Percentiles rank a stretch among this genome's conserved stretches.
Conservation (phyloP, 208 protist genomes). For the Wallacemonas sp. region DNA sequence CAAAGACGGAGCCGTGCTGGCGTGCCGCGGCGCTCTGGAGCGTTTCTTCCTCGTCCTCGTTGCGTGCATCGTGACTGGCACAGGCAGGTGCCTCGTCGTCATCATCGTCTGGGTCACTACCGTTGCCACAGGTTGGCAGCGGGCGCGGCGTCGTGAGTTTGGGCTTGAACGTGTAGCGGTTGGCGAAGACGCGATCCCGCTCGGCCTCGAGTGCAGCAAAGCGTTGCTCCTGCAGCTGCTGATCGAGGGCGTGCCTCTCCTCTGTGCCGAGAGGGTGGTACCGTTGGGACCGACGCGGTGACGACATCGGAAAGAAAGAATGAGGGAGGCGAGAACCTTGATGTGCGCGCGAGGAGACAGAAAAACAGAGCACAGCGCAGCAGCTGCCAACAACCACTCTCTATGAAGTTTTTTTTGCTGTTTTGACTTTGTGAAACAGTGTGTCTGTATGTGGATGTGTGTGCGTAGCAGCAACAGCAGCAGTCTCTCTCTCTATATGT, state of each 20-base stretch:
- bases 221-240: slow-evolving; percentile 3
- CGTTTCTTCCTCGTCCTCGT: background rate
- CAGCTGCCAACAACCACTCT: too few species aligned
- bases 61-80: too few species aligned
- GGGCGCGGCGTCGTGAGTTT: slow-evolving; percentile 2
- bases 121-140: background rate
- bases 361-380: too few species aligned
- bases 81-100: background rate
- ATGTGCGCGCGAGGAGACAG: too few species aligned
- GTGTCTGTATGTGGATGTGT: too few species aligned
- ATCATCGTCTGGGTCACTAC: background rate
- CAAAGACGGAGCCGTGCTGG: background rate
- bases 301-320: too few species aligned
- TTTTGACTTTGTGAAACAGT: too few species aligned
- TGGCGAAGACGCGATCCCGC: slow-evolving; percentile 4
- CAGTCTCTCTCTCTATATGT: too few species aligned
- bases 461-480: too few species aligned
- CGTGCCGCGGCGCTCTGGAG: background rate
- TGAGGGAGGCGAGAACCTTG: too few species aligned
- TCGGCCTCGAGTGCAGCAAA: background rate
- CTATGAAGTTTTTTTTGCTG: too few species aligned
- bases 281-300: background rate
- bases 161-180: slow-evolving; percentile 1
- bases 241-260: background rate
- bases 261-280: slow-evolving; percentile 15